phyloP scores from a whole-genome alignment of 345 rosid genomes.

The Excoecaria cochinchinensis region DNA sequence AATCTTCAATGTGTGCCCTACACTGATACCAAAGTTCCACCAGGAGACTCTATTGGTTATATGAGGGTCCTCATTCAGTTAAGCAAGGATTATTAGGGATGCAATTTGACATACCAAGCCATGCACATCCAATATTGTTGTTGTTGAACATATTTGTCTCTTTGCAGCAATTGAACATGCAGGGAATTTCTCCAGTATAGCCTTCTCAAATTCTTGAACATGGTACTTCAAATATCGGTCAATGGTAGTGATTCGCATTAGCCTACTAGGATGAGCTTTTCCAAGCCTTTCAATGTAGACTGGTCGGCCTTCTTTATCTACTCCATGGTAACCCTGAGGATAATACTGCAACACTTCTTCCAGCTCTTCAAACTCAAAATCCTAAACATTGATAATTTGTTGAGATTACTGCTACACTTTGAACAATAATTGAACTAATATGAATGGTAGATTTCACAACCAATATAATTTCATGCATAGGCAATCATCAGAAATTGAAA shows the following conservation, averaged over 20 bases:
- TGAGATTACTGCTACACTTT: background rate
- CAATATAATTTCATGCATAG: background rate
- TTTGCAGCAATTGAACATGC: constrained; percentile 92
- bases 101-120: constrained; percentile 67
- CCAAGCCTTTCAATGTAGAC: constrained; percentile 95
- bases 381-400: constrained; percentile 39
- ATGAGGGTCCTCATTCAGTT: background rate
- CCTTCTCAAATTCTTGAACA: constrained; percentile 94
- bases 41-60: background rate
- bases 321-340: constrained; percentile 98
- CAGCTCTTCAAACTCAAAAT: constrained; percentile 84
- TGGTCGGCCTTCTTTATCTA: constrained; percentile 95
- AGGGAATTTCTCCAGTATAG: constrained; percentile 79
- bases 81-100: constrained; percentile 12
- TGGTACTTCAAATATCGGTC: constrained; percentile 89
- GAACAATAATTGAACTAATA: background rate
- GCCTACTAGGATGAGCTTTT: constrained; percentile 78
- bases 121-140: constrained; percentile 87
- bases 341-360: constrained; percentile 89
- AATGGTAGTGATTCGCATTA: constrained; percentile 74
- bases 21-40: constrained; percentile 13
- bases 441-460: background rate
- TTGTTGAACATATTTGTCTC: constrained; percentile 67
- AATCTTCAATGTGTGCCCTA: background rate
- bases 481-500: background rate